Base-by-base conservation (phyloP, 257 asterid species). In the Salvia rosmarinus region DNA sequence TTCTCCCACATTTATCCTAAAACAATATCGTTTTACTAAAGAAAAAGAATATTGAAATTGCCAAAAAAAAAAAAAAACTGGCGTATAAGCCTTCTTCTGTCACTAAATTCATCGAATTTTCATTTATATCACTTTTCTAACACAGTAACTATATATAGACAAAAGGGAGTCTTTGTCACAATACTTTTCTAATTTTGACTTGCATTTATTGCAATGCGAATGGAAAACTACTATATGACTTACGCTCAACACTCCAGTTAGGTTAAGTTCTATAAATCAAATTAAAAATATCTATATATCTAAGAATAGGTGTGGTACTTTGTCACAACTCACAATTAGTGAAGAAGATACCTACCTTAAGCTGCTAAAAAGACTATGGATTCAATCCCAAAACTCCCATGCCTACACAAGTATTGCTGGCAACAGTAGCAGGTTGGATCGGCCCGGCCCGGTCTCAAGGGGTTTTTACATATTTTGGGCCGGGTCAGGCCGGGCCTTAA, bases 241-340 rank as follows among this genome's bases (percentile, higher is more conserved):
- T 68, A 37, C 5, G 55, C 17, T 7, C 19, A 35, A 39, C 0
- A 6, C 47, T 60, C 46, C 54, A 65, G 19, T 58, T 67, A 59
- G 58, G 50, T 68, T 37, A 23, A 51, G 25, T 30, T 39, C 19
- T 12, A 16, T 9, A 51, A 68, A 51, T 75, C 75, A 39, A 75
- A 75, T 32, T 37, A n/a, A 37, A 67, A 67, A 67, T 35, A 47
- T 20, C 58, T 32, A 44, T 35, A 34, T 67, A 54, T 42, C 39
- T 35, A 16, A 35, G 34, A 6, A 51, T 17, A 5, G 2, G 57
- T 6, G 55, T 49, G 34, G 8, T 11, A 54, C 60, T 55, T 23
- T 20, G 32, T 55, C 4, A 55, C 7, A 19, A 52, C 17, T n/a
- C n/a, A n/a, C n/a, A n/a, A n/a, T n/a, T 34, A 17, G 16, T 66